Evolutionary conservation across 768 basidiomycete species (phyloP).

Genomic region (Candolleomyces aberdarensis): DNA sequence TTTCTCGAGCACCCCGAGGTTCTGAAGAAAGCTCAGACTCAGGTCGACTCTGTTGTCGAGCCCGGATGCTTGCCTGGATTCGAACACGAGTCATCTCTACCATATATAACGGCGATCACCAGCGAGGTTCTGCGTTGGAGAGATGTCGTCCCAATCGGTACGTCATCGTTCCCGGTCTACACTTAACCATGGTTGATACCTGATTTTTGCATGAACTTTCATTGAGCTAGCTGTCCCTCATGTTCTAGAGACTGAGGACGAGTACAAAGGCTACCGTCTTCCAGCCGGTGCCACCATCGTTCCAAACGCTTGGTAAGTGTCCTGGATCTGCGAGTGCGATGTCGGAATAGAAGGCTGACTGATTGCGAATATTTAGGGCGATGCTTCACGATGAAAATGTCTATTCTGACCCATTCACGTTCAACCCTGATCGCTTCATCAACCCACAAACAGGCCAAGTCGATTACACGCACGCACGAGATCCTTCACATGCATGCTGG

Average conservation of each 20-base stretch:
- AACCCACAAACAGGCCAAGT: conserved; percentile 18
- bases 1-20: conserved; percentile 13
- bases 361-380: conserved; percentile 25
- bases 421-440: conserved; percentile 41
- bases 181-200: background rate
- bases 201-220: background rate
- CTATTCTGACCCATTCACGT: conserved; percentile 37
- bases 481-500: conserved; percentile 25
- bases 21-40: conserved; percentile 27
- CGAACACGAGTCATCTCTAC: conserved; percentile 22
- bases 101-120: conserved; percentile 28
- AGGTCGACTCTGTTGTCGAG: conserved; percentile 32
- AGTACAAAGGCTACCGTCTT: conserved; percentile 27
- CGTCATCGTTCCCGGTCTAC: background rate
- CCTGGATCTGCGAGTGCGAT: background rate
- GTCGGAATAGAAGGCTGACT: background rate
- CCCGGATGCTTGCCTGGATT: conserved; percentile 28
- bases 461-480: conserved; percentile 19
- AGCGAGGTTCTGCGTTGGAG: conserved; percentile 28
- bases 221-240: conserved; percentile 17
- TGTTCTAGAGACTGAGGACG: conserved; percentile 21
- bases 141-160: conserved; percentile 22
- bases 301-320: conserved; percentile 28
- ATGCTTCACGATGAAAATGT: conserved; percentile 35
- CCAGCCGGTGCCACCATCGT: conserved; percentile 30